phyloP scores from a whole-genome alignment of 148 eudicot species.

The Mesembryanthemum crystallinum region DNA sequence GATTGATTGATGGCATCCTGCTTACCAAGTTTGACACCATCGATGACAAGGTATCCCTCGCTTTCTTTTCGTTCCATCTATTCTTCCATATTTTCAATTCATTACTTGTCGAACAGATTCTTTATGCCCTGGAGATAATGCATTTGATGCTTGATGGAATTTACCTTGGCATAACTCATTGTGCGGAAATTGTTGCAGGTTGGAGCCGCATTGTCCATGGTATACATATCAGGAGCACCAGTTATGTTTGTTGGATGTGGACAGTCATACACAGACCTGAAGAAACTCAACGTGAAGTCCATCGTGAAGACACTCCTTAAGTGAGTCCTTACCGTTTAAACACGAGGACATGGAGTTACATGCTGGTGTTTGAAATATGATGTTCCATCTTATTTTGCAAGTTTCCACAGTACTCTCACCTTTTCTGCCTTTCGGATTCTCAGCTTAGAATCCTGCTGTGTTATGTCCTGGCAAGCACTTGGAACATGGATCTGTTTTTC shows the following conservation, averaged over 20 bases:
- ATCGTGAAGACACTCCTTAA: constrained; percentile 89
- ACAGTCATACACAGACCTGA: constrained; percentile 84
- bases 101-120: neutral
- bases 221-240: constrained; percentile 88
- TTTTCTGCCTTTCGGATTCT: neutral
- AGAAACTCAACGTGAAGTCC: constrained; percentile 90
- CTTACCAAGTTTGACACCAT: constrained; percentile 97
- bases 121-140: neutral
- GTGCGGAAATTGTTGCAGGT: constrained; percentile 44
- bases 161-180: neutral
- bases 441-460: neutral
- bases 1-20: constrained; percentile 95
- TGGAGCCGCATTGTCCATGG: constrained; percentile 98
- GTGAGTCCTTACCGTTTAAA: constrained; percentile 29
- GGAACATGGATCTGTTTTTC: neutral
- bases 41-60: constrained; percentile 73
- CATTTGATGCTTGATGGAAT: neutral
- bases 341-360: neutral
- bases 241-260: constrained; percentile 99
- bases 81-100: neutral
- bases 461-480: neutral
- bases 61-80: neutral
- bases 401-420: constrained; percentile 2
- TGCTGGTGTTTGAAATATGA: neutral
- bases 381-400: neutral